These are phyloP conservation scores for Neonectria neomacrospora DNA, from an alignment of 2,329 filamentous ascomycete genomes.

Conservation along the genomic window DNA sequence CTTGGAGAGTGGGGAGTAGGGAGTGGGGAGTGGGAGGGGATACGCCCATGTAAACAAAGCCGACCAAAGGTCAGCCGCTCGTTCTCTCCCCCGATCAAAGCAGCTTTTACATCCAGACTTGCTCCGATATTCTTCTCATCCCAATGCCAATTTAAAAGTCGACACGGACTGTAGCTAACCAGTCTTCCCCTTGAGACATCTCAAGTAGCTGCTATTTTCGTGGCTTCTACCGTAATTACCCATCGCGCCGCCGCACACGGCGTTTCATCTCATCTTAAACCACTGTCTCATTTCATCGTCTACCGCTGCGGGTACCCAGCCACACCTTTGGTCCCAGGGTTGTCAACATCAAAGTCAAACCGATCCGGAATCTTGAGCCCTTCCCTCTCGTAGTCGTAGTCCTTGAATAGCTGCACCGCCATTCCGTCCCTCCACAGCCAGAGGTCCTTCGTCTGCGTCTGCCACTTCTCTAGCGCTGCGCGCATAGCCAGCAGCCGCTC, in stretches of 20 bases:
- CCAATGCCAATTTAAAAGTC: neutral
- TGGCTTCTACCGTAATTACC: neutral
- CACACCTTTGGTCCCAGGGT: constrained; percentile 30
- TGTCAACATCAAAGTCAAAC: constrained; percentile 43
- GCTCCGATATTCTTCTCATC: neutral
- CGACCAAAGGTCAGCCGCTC: neutral
- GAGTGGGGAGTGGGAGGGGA: constrained; percentile 9
- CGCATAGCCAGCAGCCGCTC: constrained; percentile 48
- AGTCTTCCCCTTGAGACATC: neutral
- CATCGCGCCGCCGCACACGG: neutral
- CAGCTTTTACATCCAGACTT: neutral
- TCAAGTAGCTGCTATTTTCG: neutral
- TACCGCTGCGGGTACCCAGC: constrained; percentile 21
- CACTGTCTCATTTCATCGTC: constrained; percentile 19
- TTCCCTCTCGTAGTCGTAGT: constrained; percentile 37
- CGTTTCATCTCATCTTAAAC: constrained; percentile 10
- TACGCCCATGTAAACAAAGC: constrained; percentile 24
- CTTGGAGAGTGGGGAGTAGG: constrained; percentile 5
- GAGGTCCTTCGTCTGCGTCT: constrained; percentile 42
- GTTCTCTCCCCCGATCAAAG: neutral
- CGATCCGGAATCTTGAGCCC: constrained; percentile 45
- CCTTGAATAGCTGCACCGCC: constrained; percentile 34
- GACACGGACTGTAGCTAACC: too few relatives aligned
- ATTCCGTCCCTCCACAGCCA: constrained; percentile 47
- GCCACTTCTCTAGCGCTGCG: constrained; percentile 44